A percentile compares a stretch with the other conserved stretches of the same genome.
Evolutionary conservation across 352 stramenopile genomes (phyloP).

Genomic region (Pythium chondricola): DNA sequence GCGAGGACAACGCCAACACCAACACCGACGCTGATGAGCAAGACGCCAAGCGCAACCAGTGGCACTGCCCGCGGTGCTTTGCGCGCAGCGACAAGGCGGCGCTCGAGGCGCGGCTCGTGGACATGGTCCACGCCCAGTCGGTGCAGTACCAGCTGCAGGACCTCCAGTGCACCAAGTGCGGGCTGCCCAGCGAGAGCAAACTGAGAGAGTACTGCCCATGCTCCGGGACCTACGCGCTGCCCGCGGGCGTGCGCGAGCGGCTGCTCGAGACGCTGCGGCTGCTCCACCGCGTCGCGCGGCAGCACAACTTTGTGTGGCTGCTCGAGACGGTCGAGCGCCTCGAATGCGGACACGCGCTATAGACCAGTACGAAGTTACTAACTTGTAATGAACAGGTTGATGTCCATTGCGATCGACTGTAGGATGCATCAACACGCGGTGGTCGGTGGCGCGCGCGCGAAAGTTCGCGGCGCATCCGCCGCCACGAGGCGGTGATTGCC

Average conservation of each 20-base stretch:
- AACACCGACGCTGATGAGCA: conserved; percentile 22
- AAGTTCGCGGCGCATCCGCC: too few species aligned
- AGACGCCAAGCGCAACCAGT: conserved; percentile 23
- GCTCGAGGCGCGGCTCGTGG: conserved; percentile 90
- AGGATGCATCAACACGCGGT: too few species aligned
- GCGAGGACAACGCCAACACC: conserved; percentile 18
- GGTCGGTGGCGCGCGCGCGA: too few species aligned
- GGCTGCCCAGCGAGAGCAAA: conserved; percentile 63
- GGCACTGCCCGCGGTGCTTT: conserved; percentile 92
- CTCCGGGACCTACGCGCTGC: conserved; percentile 56
- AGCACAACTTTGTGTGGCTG: conserved; percentile 67
- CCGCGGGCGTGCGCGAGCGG: conserved; percentile 24
- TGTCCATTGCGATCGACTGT: too few species aligned
- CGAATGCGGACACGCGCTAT: too few species aligned
- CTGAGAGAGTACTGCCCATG: conserved; percentile 78
- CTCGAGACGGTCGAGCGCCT: conserved; percentile 64
- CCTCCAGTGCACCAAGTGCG: conserved; percentile 76
- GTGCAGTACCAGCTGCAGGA: conserved; percentile 93
- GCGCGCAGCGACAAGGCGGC: conserved; percentile 85
- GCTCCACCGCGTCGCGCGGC: conserved; percentile 51
- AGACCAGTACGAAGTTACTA: too few species aligned
- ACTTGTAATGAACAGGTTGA: too few species aligned
- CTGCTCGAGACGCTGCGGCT: conserved; percentile 57
- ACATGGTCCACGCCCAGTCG: conserved; percentile 81
- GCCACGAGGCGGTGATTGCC: too few species aligned